Percentiles rank a stretch among this genome's conserved stretches.
Evolutionary conservation across 495 filamentous ascomycete genomes (phyloP).

Genomic region (Xylaria curta): DNA sequence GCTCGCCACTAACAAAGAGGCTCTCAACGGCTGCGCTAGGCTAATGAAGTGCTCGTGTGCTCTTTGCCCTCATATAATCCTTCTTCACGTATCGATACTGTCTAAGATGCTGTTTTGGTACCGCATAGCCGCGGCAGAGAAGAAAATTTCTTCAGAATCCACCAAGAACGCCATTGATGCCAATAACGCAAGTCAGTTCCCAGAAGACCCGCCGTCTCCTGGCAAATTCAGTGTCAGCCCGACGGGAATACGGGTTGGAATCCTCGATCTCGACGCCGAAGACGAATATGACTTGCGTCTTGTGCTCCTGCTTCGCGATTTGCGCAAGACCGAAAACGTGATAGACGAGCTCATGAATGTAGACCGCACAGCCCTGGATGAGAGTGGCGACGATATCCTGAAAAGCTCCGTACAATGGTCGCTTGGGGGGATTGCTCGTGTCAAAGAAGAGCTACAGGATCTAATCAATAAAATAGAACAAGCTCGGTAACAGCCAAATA

Average conservation of each 20-base stretch:
- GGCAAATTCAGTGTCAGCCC: constrained; percentile 18
- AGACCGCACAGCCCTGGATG: constrained; percentile 22
- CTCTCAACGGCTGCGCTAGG: constrained; percentile 22
- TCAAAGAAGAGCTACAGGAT: constrained; percentile 15
- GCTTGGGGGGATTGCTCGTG: constrained; percentile 14
- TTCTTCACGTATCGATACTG: constrained; percentile 24
- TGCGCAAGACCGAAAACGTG: constrained; percentile 16
- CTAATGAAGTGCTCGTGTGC: constrained; percentile 23
- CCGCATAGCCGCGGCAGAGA: constrained; percentile 14
- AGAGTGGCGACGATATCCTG: constrained; percentile 10
- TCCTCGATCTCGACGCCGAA: constrained; percentile 25
- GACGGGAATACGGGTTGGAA: constrained; percentile 23
- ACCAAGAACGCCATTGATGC: not conserved
- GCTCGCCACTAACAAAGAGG: constrained; percentile 20
- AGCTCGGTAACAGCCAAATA: not conserved
- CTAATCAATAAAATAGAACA: not conserved
- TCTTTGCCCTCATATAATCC: constrained; percentile 22
- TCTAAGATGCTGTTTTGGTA: constrained; percentile 26
- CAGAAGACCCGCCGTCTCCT: constrained; percentile 2
- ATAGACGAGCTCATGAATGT: constrained; percentile 25
- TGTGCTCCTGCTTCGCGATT: constrained; percentile 17
- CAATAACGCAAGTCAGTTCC: not conserved
- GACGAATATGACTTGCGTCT: constrained; percentile 25
- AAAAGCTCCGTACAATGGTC: constrained; percentile 21
- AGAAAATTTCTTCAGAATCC: not conserved